Base-by-base conservation (phyloP, 2,329 filamentous ascomycete species). In the Trichoderma guizhouense region DNA sequence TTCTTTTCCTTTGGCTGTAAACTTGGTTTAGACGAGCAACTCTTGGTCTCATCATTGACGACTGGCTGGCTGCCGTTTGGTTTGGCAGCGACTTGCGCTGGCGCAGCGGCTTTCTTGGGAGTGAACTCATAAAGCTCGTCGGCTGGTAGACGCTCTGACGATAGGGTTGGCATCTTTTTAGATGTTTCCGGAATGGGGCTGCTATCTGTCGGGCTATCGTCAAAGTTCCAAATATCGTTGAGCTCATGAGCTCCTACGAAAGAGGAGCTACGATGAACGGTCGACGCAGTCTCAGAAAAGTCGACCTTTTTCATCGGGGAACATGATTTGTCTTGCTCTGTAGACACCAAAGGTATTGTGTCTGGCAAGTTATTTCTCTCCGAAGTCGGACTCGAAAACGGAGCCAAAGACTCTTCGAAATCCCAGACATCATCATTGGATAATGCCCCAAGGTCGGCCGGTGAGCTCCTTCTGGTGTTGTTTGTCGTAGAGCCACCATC, bases 271-370 rank as follows among this genome's bases (percentile, higher is more conserved):
- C 80, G 77, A 30, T 72, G 72, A 28, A 74, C 53, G 2, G 80
- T 81, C 3, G 80, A 80, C 12, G 80, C 80, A n/a, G 80, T 82
- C 64, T 82, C 80, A 0, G 80, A 82, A 24, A 81, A 79, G 47
- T 82, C 80, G 6, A 81, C 61, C 7, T 18, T 26, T 14, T n/a
- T 26, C 3, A 6, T 47, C 14, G 39, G n/a, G n/a, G n/a, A n/a
- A n/a, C n/a, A n/a, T n/a, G n/a, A n/a, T n/a, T n/a, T n/a, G n/a
- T n/a, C 3, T 9, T 4, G 26, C 5, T n/a, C 24, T 11, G 14
- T 11, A 5, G 12, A 34, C 11, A 5, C 15, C 0, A 21, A 3
- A 7, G 57, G 47, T 15, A 78, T 68, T 0, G 80, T 82, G 47
- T 79, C 79, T 7, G 80, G 79, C 28, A 15, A 82, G 77, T 2